Percentiles rank a stretch among this genome's conserved stretches.
phyloP scores from a whole-genome alignment of 176 grass and related monocot genomes.

The Oropetium thomaeum region DNA sequence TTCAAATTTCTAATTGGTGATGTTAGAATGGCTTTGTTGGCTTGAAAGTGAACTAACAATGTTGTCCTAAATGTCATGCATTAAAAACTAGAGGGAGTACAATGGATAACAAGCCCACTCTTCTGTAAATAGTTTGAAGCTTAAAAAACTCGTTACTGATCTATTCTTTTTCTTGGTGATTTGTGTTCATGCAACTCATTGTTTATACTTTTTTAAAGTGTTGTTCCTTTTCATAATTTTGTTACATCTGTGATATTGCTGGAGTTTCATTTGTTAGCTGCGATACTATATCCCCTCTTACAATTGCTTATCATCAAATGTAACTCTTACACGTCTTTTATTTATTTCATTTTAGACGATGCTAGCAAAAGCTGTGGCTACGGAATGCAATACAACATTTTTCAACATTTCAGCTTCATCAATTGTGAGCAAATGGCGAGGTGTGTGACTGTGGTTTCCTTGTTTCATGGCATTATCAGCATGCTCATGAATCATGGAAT shows the following conservation, averaged over 20 bases:
- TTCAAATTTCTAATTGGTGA: background rate
- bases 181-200: background rate
- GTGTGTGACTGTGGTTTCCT: constrained; percentile 38
- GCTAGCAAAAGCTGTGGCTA: constrained; percentile 96
- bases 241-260: background rate
- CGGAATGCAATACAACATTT: constrained; percentile 95
- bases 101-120: background rate
- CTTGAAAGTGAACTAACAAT: background rate
- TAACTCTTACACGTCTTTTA: constrained; percentile 8
- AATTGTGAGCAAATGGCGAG: constrained; percentile 93
- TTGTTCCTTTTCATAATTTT: background rate
- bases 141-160: background rate
- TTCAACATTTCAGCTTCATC: constrained; percentile 98
- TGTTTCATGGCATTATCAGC: constrained; percentile 3
- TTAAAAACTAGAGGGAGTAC: background rate
- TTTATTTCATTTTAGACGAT: constrained; percentile 70
- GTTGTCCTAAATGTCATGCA: background rate
- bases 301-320: constrained; percentile 12
- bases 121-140: background rate
- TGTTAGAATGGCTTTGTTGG: background rate
- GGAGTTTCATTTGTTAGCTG: background rate
- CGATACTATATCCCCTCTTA: constrained; percentile 16
- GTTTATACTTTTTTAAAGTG: background rate
- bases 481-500: background rate
- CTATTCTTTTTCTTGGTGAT: background rate